A percentile compares a stretch with the other conserved stretches of the same genome.
These are phyloP conservation scores for Penicillium griseofulvum DNA, from an alignment of 2,329 filamentous ascomycete genomes.

Conservation along the genomic window DNA sequence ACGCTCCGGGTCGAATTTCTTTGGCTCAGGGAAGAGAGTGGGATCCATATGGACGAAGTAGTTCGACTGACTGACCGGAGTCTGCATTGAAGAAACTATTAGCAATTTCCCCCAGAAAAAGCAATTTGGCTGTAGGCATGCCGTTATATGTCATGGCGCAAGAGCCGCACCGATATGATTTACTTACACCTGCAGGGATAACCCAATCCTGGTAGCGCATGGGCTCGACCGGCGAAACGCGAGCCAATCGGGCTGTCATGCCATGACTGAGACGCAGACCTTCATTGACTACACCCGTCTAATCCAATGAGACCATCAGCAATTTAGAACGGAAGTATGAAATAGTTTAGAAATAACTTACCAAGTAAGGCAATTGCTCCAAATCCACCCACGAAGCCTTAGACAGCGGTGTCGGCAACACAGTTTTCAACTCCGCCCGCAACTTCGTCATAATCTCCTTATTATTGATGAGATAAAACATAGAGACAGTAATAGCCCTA, in stretches of 20 bases:
- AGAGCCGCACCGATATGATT: background rate
- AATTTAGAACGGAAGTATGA: background rate
- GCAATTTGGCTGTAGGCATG: background rate
- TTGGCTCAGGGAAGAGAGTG: slow-evolving; percentile 18
- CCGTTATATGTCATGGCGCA: background rate
- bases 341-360: slow-evolving; percentile 9
- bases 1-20: slow-evolving; percentile 21
- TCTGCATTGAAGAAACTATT: slow-evolving; percentile 3
- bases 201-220: slow-evolving; percentile 20
- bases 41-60: slow-evolving; percentile 27
- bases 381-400: slow-evolving; percentile 30
- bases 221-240: slow-evolving; percentile 17
- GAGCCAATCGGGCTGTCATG: slow-evolving; percentile 20
- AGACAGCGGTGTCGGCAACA: slow-evolving; percentile 23
- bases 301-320: background rate
- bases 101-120: background rate
- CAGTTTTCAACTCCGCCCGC: slow-evolving; percentile 29
- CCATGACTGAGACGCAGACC: slow-evolving; percentile 22
- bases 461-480: slow-evolving; percentile 31
- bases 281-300: slow-evolving; percentile 25
- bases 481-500: slow-evolving; percentile 28
- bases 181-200: slow-evolving; percentile 22
- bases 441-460: slow-evolving; percentile 20
- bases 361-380: slow-evolving; percentile 42
- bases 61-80: slow-evolving; percentile 24